phyloP scores from a whole-genome alignment of 2,329 filamentous ascomycete species.

The Rutstroemia sp. region DNA sequence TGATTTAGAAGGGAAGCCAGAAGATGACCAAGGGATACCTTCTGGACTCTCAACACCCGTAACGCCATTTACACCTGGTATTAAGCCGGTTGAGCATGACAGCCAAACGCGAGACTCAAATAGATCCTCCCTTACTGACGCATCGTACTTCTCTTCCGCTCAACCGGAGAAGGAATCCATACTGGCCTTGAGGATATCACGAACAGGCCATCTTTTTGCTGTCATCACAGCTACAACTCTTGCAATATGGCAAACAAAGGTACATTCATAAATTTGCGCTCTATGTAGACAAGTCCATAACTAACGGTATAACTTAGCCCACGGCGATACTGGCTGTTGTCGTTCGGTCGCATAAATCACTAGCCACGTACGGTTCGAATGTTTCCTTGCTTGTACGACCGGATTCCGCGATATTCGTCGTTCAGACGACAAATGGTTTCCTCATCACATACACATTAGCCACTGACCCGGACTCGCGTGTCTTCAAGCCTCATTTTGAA shows the following conservation, averaged over 20 bases:
- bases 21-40: conserved; percentile 19
- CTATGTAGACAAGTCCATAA: not conserved
- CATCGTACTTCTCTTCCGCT: conserved; percentile 8
- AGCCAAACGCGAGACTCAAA: conserved; percentile 26
- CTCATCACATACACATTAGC: conserved; percentile 92
- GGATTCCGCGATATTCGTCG: conserved; percentile 85
- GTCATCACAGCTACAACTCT: conserved; percentile 80
- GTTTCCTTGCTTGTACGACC: conserved; percentile 78
- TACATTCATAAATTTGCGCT: conserved; percentile 33
- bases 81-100: conserved; percentile 52
- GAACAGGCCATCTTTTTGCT: conserved; percentile 76
- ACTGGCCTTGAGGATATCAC: conserved; percentile 66
- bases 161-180: conserved; percentile 51
- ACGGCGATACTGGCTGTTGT: conserved; percentile 82
- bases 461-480: conserved; percentile 70
- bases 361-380: conserved; percentile 79
- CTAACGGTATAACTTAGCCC: conserved; percentile 47
- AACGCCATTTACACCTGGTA: conserved; percentile 49
- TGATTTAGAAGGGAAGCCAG: conserved; percentile 19
- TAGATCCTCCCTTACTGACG: conserved; percentile 12
- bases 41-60: conserved; percentile 37
- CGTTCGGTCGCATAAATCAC: conserved; percentile 70
- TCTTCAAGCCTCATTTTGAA: conserved; percentile 77
- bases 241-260: conserved; percentile 95
- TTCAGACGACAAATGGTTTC: conserved; percentile 79